These are phyloP conservation scores for Globisporangium echinulatum DNA, from an alignment of 352 stramenopile species.

Conservation along the genomic window DNA sequence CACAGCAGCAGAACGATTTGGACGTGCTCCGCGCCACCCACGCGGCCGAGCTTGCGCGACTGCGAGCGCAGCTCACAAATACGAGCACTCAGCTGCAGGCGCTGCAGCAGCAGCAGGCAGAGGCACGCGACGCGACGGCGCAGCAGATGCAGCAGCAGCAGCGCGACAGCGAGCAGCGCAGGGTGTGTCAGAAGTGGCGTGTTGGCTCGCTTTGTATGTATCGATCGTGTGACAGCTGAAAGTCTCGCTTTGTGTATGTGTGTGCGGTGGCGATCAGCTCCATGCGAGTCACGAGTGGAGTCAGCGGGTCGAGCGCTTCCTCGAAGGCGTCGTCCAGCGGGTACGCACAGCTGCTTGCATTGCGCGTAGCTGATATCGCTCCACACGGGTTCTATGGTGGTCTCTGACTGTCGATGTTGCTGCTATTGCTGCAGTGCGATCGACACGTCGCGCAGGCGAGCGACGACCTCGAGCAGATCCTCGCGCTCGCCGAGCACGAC, in stretches of 20 bases:
- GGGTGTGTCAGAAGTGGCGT: constrained; percentile 11
- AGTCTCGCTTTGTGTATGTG: too few species aligned
- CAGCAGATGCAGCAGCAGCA: constrained; percentile 9
- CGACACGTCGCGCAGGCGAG: constrained; percentile 30
- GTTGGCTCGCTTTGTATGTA: too few species aligned
- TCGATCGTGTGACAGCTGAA: too few species aligned
- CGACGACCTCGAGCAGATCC: constrained; percentile 37
- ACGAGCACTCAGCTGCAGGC: constrained; percentile 18
- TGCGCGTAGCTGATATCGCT: too few species aligned
- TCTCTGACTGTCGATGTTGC: neutral
- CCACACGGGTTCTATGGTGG: too few species aligned
- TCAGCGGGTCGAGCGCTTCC: constrained; percentile 24
- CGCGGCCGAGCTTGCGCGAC: constrained; percentile 16
- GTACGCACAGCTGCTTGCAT: constrained; percentile 3
- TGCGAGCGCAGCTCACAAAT: constrained; percentile 15
- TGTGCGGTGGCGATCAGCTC: constrained; percentile 6
- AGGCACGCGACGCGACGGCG: neutral
- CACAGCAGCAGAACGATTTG: constrained; percentile 5
- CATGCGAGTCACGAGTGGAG: constrained; percentile 16
- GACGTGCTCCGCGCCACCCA: constrained; percentile 6
- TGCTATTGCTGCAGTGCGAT: constrained; percentile 33
- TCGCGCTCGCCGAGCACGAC: constrained; percentile 37
- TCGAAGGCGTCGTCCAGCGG: constrained; percentile 23
- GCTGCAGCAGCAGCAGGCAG: neutral
- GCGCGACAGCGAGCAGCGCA: constrained; percentile 8